Conservation (phyloP, 108 stramenopile genomes). For the Nitzschia sp. region DNA sequence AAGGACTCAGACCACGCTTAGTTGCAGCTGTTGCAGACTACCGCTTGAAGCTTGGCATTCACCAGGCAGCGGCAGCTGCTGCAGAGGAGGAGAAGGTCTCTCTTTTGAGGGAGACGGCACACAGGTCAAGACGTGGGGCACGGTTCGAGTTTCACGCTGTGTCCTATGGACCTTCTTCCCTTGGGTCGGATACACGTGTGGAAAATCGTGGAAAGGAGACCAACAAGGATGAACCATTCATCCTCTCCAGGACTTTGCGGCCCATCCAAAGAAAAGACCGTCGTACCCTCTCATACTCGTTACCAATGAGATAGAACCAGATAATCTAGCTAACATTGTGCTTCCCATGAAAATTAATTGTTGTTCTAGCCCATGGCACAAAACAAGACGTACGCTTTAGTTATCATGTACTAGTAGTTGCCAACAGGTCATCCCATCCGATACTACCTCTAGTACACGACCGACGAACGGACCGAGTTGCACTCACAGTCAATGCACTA, state of each 20-base stretch:
- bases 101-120: conserved; percentile 61
- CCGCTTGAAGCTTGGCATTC: conserved; percentile 69
- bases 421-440: no score
- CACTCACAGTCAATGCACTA: no score
- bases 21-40: conserved; percentile 84
- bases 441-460: no score
- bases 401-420: no score
- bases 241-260: background rate
- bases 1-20: conserved; percentile 75
- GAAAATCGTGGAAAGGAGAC: background rate
- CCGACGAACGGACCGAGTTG: no score
- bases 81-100: conserved; percentile 53
- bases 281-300: conserved; percentile 2
- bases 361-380: no score
- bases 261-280: conserved; percentile 8
- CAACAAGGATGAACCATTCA: background rate
- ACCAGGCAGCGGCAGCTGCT: conserved; percentile 51
- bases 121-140: conserved; percentile 61
- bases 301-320: background rate
- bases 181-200: background rate
- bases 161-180: background rate
- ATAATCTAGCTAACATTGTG: background rate
- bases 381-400: no score
- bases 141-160: background rate
- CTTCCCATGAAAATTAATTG: no score